Evolutionary conservation across 805 yeast genomes (phyloP).

Genomic region (Candida ortonii): DNA sequence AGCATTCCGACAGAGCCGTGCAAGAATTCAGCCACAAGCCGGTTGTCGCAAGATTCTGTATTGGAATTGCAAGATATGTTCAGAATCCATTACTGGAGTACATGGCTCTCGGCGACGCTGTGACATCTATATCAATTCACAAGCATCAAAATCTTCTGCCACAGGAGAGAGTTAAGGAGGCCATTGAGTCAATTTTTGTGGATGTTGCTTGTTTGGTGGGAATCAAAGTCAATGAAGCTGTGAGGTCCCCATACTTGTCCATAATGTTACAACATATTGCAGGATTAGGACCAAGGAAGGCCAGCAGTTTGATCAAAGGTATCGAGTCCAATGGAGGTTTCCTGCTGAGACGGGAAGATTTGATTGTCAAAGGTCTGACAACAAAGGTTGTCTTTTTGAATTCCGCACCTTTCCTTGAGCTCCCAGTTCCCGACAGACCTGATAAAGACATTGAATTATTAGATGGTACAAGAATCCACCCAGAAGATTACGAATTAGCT

Average conservation of each 20-base stretch:
- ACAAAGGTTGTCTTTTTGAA: constrained; percentile 83
- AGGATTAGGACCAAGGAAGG: constrained; percentile 95
- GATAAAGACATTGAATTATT: constrained; percentile 71
- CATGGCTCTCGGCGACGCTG: constrained; percentile 72
- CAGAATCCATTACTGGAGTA: constrained; percentile 94
- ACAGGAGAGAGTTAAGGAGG: constrained; percentile 57
- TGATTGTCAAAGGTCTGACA: constrained; percentile 75
- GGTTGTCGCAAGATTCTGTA: constrained; percentile 74
- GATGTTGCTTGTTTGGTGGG: constrained; percentile 91
- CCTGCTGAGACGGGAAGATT: constrained; percentile 67
- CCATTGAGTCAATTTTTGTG: constrained; percentile 78
- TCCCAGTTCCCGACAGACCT: constrained; percentile 58
- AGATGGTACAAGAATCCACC: constrained; percentile 95
- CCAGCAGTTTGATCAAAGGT: constrained; percentile 79
- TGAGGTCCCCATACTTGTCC: constrained; percentile 70
- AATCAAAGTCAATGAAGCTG: constrained; percentile 88
- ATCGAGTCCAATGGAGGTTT: constrained; percentile 68
- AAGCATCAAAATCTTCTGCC: constrained; percentile 72
- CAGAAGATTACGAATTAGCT: constrained; percentile 95
- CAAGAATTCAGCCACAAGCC: constrained; percentile 84
- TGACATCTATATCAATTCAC: constrained; percentile 60
- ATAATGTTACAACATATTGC: constrained; percentile 72
- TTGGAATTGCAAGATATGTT: constrained; percentile 85
- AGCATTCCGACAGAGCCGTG: constrained; percentile 70
- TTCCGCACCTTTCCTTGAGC: constrained; percentile 84